Evolutionary conservation across 805 yeast species (phyloP), one percentile per base, ranked within the genome.

Genomic region (Kodamaea sagamina): DNA sequence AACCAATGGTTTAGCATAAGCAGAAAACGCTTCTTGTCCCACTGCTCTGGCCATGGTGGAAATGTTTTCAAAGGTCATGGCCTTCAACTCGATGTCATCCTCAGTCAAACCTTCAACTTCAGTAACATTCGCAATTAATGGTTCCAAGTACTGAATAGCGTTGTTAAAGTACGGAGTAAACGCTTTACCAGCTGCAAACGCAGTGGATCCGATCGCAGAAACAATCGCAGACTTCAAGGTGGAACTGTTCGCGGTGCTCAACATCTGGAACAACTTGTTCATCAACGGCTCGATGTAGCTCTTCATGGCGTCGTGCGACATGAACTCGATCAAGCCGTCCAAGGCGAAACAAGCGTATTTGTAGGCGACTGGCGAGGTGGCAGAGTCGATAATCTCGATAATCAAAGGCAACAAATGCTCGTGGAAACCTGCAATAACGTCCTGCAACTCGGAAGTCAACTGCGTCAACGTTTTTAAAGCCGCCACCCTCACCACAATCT

Each of bases 31-130:
- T 55, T 85, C 92, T 43, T 93, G 85, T 50, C 97, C 96, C 47
- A 93, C 97, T 44, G 99, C 97, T 65, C 90, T 81, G 43, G 96
- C 97, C 86, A 93, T 83, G 11, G 97, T 85, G 35, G 97, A 86
- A 52, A 93, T 79, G 59, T 93, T 86, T 72, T 93, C 99, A 53
- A 93, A 84, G 42, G 97, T 88, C 62, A 82, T 77, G 26, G 96
- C 97, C 65, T 95, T 81, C 57, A 93, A 79, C 68, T 89, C 96
- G 51, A 88, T 82, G 58, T 89, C 96, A 49, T 87, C 95, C 55
- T 89, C 97, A 48, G 85, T 73, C 75, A 87, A 72, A 52, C 89
- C 95, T 52, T 84, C 89, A 44, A 81, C 72, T 48, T 75, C 73
- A 40, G 84, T 82, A 48, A 80, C 75, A 58, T 82, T 78, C 50